Evolutionary conservation across 257 asterid species (phyloP).

Genomic region (Cruciata laevipes): DNA sequence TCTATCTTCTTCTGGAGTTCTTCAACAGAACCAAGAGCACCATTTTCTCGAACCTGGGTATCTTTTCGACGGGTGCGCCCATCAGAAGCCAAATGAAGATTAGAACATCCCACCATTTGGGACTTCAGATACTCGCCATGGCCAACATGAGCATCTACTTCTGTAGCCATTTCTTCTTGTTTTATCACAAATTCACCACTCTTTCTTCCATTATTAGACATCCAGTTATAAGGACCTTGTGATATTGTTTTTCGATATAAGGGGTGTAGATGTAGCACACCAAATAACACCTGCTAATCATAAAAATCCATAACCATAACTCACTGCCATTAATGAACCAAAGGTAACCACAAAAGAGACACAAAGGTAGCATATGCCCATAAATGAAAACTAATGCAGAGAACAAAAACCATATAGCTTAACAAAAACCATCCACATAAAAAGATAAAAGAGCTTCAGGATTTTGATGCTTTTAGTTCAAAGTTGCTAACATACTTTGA

Average conservation of each 20-base stretch:
- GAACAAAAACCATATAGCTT: background rate
- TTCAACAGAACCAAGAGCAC: constrained; percentile 24
- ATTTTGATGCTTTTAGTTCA: background rate
- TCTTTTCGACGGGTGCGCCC: constrained; percentile 19
- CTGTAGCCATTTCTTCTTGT: constrained; percentile 26
- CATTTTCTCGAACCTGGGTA: constrained; percentile 25
- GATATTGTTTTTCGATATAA: background rate
- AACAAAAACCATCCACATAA: background rate
- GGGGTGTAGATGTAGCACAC: background rate
- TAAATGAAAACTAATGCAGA: background rate
- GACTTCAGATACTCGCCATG: constrained; percentile 61
- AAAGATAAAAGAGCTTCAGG: background rate
- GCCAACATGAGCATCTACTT: constrained; percentile 32
- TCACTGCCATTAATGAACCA: background rate
- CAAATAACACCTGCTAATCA: background rate
- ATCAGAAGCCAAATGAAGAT: constrained; percentile 25
- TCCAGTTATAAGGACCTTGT: constrained; percentile 8
- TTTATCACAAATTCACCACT: constrained; percentile 31
- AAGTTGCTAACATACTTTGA: background rate
- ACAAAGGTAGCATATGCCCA: background rate
- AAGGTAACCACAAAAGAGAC: background rate
- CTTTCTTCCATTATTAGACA: constrained; percentile 41
- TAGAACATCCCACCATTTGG: constrained; percentile 56
- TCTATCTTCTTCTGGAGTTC: constrained; percentile 56
- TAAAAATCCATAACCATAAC: background rate